Evolutionary conservation across 2,329 filamentous ascomycete species (phyloP).

Genomic region (Talaromyces piceae): DNA sequence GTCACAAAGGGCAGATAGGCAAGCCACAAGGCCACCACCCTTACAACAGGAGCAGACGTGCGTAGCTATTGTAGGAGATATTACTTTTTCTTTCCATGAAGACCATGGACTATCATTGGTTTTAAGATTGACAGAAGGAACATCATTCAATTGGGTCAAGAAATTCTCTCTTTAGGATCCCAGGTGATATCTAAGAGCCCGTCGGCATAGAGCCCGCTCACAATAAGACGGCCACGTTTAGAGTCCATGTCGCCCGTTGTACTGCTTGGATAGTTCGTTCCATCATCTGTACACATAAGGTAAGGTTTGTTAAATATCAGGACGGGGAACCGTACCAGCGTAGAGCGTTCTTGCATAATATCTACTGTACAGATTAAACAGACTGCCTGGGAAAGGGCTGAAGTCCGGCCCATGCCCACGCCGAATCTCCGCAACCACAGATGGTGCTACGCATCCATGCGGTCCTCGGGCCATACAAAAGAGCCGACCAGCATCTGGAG

Average conservation of each 20-base stretch:
- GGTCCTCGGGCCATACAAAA: conserved; percentile 12
- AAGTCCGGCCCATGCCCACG: conserved; percentile 12
- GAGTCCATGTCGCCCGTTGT: conserved; percentile 14
- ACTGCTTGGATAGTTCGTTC: conserved; percentile 12
- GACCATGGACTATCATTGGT: not conserved
- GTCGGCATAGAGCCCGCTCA: conserved; percentile 13
- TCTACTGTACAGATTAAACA: conserved; percentile 7
- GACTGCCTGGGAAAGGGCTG: conserved; percentile 13
- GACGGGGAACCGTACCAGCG: conserved; percentile 6
- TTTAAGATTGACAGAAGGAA: not conserved
- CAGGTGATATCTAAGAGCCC: conserved; percentile 15
- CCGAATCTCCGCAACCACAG: conserved; percentile 14
- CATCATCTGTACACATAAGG: conserved; percentile 11
- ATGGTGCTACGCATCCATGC: conserved; percentile 12
- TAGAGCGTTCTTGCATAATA: conserved; percentile 13
- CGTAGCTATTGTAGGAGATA: not conserved
- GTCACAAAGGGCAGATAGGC: not conserved
- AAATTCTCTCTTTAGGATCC: conserved; percentile 11
- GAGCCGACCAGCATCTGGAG: conserved; percentile 11
- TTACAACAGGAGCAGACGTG: not conserved
- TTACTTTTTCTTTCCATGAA: not conserved
- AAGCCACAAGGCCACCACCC: too few relatives aligned
- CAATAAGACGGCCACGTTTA: conserved; percentile 13
- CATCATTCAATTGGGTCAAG: not conserved
- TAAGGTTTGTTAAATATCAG: not conserved